Evolutionary conservation across 805 yeast genomes (phyloP).

Genomic region (Metschnikowia baotianmanensis): DNA sequence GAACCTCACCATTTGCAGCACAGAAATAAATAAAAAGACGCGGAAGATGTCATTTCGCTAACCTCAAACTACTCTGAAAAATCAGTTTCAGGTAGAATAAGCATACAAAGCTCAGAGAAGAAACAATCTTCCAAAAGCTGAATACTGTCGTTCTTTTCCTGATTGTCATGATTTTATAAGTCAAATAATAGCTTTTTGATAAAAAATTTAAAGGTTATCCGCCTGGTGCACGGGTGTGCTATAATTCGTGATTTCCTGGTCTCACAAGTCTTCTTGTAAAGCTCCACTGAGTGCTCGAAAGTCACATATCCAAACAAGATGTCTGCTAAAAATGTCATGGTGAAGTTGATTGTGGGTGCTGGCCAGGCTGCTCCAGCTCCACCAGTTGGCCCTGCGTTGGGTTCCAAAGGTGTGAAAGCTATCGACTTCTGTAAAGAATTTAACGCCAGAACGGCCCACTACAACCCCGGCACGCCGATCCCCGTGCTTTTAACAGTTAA

Average conservation of each 20-base stretch:
- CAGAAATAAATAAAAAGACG: no score
- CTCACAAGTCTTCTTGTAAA: neutral
- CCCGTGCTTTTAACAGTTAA: conserved; percentile 82
- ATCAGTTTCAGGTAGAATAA: no score
- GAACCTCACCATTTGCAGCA: no score
- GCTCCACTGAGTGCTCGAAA: neutral
- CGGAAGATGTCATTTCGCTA: no score
- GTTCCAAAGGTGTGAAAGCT: conserved; percentile 98
- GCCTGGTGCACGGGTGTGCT: conserved; percentile 6
- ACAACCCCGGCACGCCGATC: conserved; percentile 81
- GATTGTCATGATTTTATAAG: no score
- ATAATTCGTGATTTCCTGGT: no score
- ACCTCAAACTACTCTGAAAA: no score
- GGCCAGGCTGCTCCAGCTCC: conserved; percentile 99
- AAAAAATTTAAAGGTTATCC: no score
- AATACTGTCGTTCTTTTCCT: no score
- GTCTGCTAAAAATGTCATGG: conserved; percentile 60
- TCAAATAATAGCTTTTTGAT: neutral
- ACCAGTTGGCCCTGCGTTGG: conserved; percentile 98
- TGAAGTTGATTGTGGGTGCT: conserved; percentile 91
- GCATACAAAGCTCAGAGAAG: no score
- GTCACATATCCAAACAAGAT: conserved; percentile 8
- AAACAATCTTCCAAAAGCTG: no score
- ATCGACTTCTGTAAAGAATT: conserved; percentile 98
- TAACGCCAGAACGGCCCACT: conserved; percentile 92